phyloP scores from a whole-genome alignment of 2,329 filamentous ascomycete genomes.

The Aureobasidium subglaciale region DNA sequence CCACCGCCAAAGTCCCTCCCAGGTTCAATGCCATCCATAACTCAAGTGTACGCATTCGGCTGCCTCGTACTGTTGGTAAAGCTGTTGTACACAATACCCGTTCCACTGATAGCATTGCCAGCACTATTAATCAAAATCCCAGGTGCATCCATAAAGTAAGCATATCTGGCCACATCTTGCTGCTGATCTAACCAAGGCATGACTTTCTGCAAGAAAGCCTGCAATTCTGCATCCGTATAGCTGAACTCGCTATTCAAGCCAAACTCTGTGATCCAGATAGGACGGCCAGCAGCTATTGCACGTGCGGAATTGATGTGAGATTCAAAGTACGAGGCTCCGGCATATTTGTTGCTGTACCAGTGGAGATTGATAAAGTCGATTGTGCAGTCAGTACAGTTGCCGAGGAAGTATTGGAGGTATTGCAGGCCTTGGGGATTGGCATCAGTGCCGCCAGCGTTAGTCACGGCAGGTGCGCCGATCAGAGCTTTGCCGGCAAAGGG shows the following conservation, averaged over 20 bases:
- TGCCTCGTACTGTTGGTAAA: constrained; percentile 16
- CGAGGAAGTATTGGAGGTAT: constrained; percentile 48
- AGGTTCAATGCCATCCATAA: too few relatives aligned
- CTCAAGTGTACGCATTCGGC: background rate
- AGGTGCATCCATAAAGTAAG: constrained; percentile 26
- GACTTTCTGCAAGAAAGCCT: constrained; percentile 42
- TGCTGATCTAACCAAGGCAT: constrained; percentile 35
- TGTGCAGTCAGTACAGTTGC: constrained; percentile 45
- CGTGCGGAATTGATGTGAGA: constrained; percentile 37
- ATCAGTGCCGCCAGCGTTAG: constrained; percentile 43
- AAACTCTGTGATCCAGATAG: constrained; percentile 51
- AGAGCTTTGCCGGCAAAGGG: constrained; percentile 41
- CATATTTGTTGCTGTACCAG: constrained; percentile 45
- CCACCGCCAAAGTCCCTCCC: too few relatives aligned
- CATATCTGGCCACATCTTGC: constrained; percentile 34
- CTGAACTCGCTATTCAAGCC: constrained; percentile 33
- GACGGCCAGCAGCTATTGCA: constrained; percentile 15
- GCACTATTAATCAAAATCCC: constrained; percentile 23
- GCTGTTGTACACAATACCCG: constrained; percentile 22
- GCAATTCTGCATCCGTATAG: constrained; percentile 32
- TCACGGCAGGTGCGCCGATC: constrained; percentile 53
- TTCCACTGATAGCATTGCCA: constrained; percentile 20
- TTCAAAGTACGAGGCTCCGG: constrained; percentile 26
- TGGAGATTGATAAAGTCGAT: constrained; percentile 56
- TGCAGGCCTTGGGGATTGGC: constrained; percentile 36